Base-by-base conservation (phyloP, 2,329 filamentous ascomycete genomes). In the Stachybotrys elegans region DNA sequence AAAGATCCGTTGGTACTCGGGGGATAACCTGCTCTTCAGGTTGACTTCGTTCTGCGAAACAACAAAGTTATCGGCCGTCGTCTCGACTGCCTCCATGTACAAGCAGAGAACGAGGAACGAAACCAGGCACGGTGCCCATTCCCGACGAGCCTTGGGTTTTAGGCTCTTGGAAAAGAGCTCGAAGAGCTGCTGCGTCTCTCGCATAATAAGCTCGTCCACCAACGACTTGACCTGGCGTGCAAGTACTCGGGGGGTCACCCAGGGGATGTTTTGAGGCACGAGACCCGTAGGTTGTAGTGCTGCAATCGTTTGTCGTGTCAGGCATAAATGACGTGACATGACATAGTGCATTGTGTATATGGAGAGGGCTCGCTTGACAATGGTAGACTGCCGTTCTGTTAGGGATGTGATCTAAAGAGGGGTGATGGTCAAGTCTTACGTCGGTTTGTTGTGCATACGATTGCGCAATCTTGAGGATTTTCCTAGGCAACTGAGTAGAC, bases 331-430 rank as follows among this genome's bases (percentile, higher is more conserved):
- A 5, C 72, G 69, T 6, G 73, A 72, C 62, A 80, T 71, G 48
- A 79, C 64, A 56, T 78, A 80, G 54, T 81, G 74, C 67, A 76
- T 76, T 35, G 71, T 71, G 57, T 79, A 78, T 40, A 80, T 73
- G 29, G 68, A 68, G 17, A 81, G 65, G 2, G 76, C 75, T 31
- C 69, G 67, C 55, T 71, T 72, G 36, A 78, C 76, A 54, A 80
- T 75, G 9, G 65, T 47, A 1, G 70, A 71, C 60, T 75, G 29
- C n/a, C n/a, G n/a, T n/a, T n/a, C n/a, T n/a, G n/a, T n/a, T n/a
- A n/a, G n/a, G n/a, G n/a, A n/a, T n/a, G n/a, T n/a, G n/a, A n/a
- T n/a, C n/a, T n/a, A n/a, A n/a, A n/a, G n/a, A n/a, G n/a, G n/a
- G n/a, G n/a, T n/a, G n/a, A n/a, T n/a, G n/a, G n/a, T n/a, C n/a